Evolutionary conservation across 2,329 filamentous ascomycete genomes (phyloP), one percentile per base, ranked within the genome.

Genomic region (Fusarium brevicatenulatum): DNA sequence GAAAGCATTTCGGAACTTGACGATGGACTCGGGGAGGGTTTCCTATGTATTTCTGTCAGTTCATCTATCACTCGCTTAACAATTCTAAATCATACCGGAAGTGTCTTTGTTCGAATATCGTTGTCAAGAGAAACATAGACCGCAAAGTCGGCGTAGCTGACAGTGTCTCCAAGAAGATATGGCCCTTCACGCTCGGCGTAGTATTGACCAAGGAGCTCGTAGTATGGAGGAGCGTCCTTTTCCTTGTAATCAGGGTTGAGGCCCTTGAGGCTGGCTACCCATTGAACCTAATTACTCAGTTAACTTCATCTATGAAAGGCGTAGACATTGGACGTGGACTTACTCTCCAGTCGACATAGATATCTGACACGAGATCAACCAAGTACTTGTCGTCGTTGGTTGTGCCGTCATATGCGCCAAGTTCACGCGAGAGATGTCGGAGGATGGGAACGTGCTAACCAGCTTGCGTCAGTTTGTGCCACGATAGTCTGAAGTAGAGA

Each of bases 271-370:
- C 78, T 78, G 10, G 71, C 71, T 0, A 80, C 80, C 78, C 77
- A 79, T 54, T 70, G 46, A 9, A 61, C 58, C 77, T 78, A 5
- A 1, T 2, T 4, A 1, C 8, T 1, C 18, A 4, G 19, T 75
- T 12, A 73, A 55, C 4, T 15, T 37, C 0, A 6, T 3, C 6
- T 16, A 11, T 12, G 13, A 8, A 16, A 30, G 2, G 8, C 3
- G 3, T 12, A 2, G 1, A 2, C 9, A n/a, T 5, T 2, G 8
- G 1, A 9, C 0, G 9, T 4, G 2, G 2, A 73, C 36, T 75
- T 67, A 83, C 82, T 47, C 82, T 77, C 82, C 82, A 83, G 44
- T 84, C 82, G 12, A 81, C 77, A 36, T 84, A 84, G 16, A 83
- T 66, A 37, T 83, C 82, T 3, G 81, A 64, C 2, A 83, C 80